Evolutionary conservation across 768 basidiomycete genomes (phyloP).

Genomic region (Tricholomella constricta): DNA sequence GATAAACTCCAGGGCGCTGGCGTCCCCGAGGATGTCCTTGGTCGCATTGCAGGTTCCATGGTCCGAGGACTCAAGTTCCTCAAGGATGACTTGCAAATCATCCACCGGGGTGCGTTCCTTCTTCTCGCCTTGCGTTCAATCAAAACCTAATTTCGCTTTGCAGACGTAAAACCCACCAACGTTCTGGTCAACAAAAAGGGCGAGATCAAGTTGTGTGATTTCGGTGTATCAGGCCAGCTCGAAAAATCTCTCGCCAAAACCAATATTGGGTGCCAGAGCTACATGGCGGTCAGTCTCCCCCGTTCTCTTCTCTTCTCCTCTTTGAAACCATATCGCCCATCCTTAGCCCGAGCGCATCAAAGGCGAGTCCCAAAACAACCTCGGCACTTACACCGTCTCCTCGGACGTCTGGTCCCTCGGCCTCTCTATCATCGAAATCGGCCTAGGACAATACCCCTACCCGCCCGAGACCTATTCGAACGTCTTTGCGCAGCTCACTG

Average conservation of each 20-base stretch:
- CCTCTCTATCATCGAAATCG: constrained; percentile 91
- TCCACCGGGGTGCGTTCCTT: constrained; percentile 48
- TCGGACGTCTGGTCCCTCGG: constrained; percentile 99
- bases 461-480: constrained; percentile 97
- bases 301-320: background rate
- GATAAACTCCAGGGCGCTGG: constrained; percentile 73
- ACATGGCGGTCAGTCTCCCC: constrained; percentile 83
- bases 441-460: constrained; percentile 89
- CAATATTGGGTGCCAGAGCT: constrained; percentile 97
- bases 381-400: constrained; percentile 91
- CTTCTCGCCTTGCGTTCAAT: constrained; percentile 1
- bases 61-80: constrained; percentile 91
- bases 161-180: constrained; percentile 93
- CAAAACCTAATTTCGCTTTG: background rate
- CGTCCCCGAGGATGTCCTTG: constrained; percentile 79
- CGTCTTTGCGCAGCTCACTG: constrained; percentile 93
- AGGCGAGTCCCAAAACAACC: constrained; percentile 85
- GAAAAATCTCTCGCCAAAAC: constrained; percentile 97
- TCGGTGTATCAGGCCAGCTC: constrained; percentile 97
- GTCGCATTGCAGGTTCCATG: constrained; percentile 79
- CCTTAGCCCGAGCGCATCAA: constrained; percentile 91
- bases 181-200: constrained; percentile 89
- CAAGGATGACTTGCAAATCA: constrained; percentile 90
- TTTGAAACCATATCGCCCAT: background rate
- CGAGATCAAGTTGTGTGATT: constrained; percentile 93